These are phyloP conservation scores for Backusella psychrophila DNA, from an alignment of 192 early-diverging fungal genomes.

Conservation along the genomic window DNA sequence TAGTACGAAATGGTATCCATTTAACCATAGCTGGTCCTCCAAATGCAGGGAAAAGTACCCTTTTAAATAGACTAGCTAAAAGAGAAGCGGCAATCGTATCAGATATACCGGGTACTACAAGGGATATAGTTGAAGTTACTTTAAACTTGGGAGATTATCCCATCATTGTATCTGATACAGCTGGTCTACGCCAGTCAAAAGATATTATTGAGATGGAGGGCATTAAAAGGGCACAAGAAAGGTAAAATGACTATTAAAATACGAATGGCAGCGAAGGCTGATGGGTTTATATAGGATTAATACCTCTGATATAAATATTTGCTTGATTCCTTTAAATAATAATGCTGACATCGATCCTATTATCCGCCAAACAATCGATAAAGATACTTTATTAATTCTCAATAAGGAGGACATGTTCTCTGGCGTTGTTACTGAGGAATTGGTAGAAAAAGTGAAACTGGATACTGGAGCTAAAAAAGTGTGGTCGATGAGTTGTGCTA, in stretches of 20 bases:
- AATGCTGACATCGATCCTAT: slow-evolving; percentile 29
- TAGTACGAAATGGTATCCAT: slow-evolving; percentile 67
- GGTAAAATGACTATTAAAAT: slow-evolving; percentile 15
- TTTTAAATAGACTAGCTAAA: slow-evolving; percentile 67
- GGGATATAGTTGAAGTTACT: slow-evolving; percentile 73
- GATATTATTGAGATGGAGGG: slow-evolving; percentile 72
- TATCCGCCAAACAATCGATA: slow-evolving; percentile 39
- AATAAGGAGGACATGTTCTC: slow-evolving; percentile 60
- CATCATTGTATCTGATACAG: slow-evolving; percentile 71
- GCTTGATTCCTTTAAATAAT: slow-evolving; percentile 48
- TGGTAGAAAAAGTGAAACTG: neutral
- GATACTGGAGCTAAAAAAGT: slow-evolving; percentile 23
- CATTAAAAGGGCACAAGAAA: slow-evolving; percentile 55
- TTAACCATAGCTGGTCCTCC: slow-evolving; percentile 73
- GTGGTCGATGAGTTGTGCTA: slow-evolving; percentile 50
- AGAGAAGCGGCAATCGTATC: slow-evolving; percentile 77
- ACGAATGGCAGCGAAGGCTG: no score
- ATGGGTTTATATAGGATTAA: slow-evolving; percentile 27
- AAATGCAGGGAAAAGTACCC: slow-evolving; percentile 76
- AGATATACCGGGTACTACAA: slow-evolving; percentile 69
- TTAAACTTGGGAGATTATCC: slow-evolving; percentile 76
- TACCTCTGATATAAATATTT: slow-evolving; percentile 66
- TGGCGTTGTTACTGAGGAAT: neutral
- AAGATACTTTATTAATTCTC: slow-evolving; percentile 58
- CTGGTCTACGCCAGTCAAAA: slow-evolving; percentile 57